Percentiles rank a stretch among this genome's conserved stretches.
phyloP scores from a whole-genome alignment of 352 stramenopile genomes.

The Globisporangium perplexum region DNA sequence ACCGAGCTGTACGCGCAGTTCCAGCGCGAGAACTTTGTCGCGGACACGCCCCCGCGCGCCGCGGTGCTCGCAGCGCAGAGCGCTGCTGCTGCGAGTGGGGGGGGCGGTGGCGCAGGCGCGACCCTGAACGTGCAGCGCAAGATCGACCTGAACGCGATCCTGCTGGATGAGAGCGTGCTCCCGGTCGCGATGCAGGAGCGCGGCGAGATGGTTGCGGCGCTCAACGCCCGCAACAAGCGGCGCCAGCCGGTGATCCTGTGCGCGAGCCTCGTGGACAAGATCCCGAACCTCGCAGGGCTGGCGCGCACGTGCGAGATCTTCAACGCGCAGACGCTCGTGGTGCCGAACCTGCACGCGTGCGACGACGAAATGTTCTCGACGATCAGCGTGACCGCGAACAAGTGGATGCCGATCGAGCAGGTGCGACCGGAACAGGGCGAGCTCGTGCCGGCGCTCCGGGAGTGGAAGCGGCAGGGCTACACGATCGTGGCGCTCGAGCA shows the following conservation, averaged over 20 bases:
- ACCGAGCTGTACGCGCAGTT: conserved; percentile 71
- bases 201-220: conserved; percentile 16
- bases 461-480: conserved; percentile 86
- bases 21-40: conserved; percentile 52
- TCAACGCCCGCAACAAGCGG: conserved; percentile 42
- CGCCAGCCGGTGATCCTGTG: conserved; percentile 75
- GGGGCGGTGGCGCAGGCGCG: too few species aligned
- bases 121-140: conserved; percentile 63
- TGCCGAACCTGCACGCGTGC: conserved; percentile 81
- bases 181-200: conserved; percentile 38
- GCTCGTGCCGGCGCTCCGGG: conserved; percentile 27
- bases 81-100: background rate
- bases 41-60: conserved; percentile 11
- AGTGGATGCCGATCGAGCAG: conserved; percentile 94
- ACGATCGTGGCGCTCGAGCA: conserved; percentile 94
- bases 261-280: conserved; percentile 91
- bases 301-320: conserved; percentile 95
- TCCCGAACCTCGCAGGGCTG: conserved; percentile 92
- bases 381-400: conserved; percentile 90
- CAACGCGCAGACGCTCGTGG: conserved; percentile 83
- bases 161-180: conserved; percentile 58
- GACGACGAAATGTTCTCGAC: conserved; percentile 89
- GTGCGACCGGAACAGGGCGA: conserved; percentile 47
- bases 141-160: conserved; percentile 58
- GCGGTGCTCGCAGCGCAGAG: background rate